Percentiles rank a stretch among this genome's conserved stretches.
Conservation (phyloP, 140 eudicot genomes). For the Stevia rebaudiana region DNA sequence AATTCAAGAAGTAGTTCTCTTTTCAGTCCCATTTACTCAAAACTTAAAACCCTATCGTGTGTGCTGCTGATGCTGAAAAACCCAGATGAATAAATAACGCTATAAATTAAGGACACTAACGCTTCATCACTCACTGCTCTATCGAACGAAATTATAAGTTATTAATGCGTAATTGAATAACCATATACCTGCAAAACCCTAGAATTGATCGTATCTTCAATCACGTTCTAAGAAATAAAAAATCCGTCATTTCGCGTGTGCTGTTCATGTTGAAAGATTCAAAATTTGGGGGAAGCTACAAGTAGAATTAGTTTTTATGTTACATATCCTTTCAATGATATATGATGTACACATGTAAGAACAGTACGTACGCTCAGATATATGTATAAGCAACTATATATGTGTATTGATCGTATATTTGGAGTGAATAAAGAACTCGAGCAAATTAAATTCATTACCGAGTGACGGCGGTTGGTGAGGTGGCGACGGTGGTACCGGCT, state of each 20-base stretch:
- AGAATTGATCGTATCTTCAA: background rate
- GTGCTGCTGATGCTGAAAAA: background rate
- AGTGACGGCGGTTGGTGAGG: background rate
- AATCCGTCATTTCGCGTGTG: background rate
- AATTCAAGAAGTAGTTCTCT: background rate
- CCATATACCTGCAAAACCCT: slow-evolving; percentile 1
- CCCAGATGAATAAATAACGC: too few relatives aligned
- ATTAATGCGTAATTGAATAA: background rate
- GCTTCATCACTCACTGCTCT: too few relatives aligned
- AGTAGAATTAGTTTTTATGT: too few relatives aligned
- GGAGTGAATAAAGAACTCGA: background rate
- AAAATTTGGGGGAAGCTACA: background rate
- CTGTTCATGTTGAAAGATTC: background rate
- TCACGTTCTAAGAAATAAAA: background rate
- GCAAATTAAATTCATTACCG: background rate
- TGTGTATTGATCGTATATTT: background rate
- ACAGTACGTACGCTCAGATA: background rate
- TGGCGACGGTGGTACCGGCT: background rate
- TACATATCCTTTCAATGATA: too few relatives aligned
- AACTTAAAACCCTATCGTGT: background rate
- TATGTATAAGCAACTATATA: background rate
- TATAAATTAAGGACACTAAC: too few relatives aligned
- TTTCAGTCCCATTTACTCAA: background rate
- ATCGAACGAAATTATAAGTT: background rate
- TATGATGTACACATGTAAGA: background rate